Conservation (phyloP, 225 moss, liverwort and hornwort species). For the Thuidium tamariscinum region DNA sequence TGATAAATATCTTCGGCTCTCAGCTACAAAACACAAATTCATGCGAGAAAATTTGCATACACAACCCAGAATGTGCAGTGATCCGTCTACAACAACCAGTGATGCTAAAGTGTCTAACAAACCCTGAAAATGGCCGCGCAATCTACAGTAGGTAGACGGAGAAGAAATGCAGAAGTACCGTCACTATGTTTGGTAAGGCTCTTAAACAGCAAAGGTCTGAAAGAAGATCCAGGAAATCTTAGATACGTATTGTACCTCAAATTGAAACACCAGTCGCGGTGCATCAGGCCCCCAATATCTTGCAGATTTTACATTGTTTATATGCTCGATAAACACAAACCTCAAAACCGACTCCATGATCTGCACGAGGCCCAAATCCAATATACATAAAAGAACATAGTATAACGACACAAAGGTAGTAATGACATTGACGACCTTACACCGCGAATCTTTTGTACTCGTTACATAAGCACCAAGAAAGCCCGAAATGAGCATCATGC, state of each 20-base stretch:
- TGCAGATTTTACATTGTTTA: conserved; percentile 58
- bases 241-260: conserved; percentile 44
- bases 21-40: neutral
- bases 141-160: neutral
- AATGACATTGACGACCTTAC: neutral
- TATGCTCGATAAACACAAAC: conserved; percentile 71
- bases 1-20: neutral
- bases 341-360: conserved; percentile 74
- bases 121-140: neutral
- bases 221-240: neutral
- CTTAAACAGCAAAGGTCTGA: neutral
- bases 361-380: conserved; percentile 17
- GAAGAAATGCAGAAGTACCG: neutral
- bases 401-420: neutral
- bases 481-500: neutral
- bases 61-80: neutral
- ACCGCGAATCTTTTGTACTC: neutral
- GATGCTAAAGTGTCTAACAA: neutral
- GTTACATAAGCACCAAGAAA: neutral
- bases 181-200: neutral
- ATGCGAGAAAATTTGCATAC: neutral
- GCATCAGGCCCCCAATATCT: conserved; percentile 72
- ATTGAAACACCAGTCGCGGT: conserved; percentile 74
- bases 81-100: neutral
- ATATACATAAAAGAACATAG: neutral